Evolutionary conservation across 1,284 basidiomycete species (phyloP).

Genomic region (Cerrena zonata): DNA sequence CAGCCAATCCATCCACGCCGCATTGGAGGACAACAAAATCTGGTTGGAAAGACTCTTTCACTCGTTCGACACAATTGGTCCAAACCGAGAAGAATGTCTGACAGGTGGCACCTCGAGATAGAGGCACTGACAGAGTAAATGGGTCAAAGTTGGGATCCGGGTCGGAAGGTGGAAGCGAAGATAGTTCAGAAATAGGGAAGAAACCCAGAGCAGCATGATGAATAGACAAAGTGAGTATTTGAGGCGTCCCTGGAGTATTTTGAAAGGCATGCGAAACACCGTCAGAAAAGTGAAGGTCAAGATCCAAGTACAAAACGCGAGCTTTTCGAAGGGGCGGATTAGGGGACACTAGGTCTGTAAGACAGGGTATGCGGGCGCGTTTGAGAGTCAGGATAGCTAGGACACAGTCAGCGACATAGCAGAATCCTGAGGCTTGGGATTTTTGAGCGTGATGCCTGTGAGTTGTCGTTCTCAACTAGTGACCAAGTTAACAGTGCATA

Average conservation of each 20-base stretch:
- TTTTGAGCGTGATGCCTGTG: conserved; percentile 73
- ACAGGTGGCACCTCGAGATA: conserved; percentile 60
- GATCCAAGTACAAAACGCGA: conserved; percentile 82
- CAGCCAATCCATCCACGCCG: conserved; percentile 80
- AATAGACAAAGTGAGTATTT: conserved; percentile 77
- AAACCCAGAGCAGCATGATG: conserved; percentile 81
- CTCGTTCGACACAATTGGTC: conserved; percentile 47
- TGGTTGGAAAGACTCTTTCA: conserved; percentile 63
- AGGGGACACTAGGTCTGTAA: conserved; percentile 8
- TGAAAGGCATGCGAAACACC: conserved; percentile 77
- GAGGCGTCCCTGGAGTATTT: conserved; percentile 25
- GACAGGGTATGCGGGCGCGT: conserved; percentile 19
- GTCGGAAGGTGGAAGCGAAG: conserved; percentile 40
- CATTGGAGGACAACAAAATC: conserved; percentile 82
- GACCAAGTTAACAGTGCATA: neutral
- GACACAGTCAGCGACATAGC: conserved; percentile 88
- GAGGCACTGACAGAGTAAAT: conserved; percentile 72
- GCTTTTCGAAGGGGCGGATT: conserved; percentile 36
- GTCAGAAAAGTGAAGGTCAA: conserved; percentile 90
- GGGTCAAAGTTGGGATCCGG: conserved; percentile 46
- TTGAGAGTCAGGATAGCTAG: conserved; percentile 68
- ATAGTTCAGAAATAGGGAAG: conserved; percentile 64
- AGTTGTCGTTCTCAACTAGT: neutral
- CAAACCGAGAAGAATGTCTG: conserved; percentile 61
- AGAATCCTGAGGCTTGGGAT: conserved; percentile 78